Evolutionary conservation across 495 filamentous ascomycete species (phyloP), one percentile per base, ranked within the genome.

Genomic region (Podospora comata): DNA sequence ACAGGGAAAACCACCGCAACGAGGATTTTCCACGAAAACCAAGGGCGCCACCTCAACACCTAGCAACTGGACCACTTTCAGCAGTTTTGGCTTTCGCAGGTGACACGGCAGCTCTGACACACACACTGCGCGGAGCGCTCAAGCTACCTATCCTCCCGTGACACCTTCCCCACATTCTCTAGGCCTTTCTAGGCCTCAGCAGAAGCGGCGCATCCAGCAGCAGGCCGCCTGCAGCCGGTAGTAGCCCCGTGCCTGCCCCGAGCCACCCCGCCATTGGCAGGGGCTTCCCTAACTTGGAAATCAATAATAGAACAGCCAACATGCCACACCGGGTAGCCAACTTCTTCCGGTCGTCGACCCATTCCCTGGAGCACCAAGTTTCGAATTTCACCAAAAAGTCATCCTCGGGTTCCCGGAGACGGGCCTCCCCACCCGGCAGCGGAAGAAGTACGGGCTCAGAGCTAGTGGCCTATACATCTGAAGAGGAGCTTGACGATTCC

Each of bases 251-350:
- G 39, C 26, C 48, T 60, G 34, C 18, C 57, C 60, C 53, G 39
- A 48, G 56, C 68, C 13, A 65, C 70, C 73, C 71, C 67, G 57
- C 71, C 69, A 71, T 65, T 65, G 60, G 65, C 62, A 68, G 68
- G 64, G 62, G 64, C 59, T 23, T 23, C 59, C 59, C 59, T 39
- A 56, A 57, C 23, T 23, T 19, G 48, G 64, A 32, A 57, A 55
- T 32, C 4, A 32, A 32, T 32, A 32, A 7, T 32, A 32, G 9
- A 48, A 16, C 15, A 48, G 66, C 75, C 80, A 69, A 75, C 28
- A 85, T 85, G 83, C 84, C 84, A 56, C 82, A 85, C 72, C 78
- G 79, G 39, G 82, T 86, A 67, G 75, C 78, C 55, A 77, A 81
- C 65, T 84, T 85, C 68, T 81, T 86, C 69, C 73, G 81, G 66